These are phyloP conservation scores for Prunus mongolica DNA, from an alignment of 306 rosid genomes.

Conservation along the genomic window DNA sequence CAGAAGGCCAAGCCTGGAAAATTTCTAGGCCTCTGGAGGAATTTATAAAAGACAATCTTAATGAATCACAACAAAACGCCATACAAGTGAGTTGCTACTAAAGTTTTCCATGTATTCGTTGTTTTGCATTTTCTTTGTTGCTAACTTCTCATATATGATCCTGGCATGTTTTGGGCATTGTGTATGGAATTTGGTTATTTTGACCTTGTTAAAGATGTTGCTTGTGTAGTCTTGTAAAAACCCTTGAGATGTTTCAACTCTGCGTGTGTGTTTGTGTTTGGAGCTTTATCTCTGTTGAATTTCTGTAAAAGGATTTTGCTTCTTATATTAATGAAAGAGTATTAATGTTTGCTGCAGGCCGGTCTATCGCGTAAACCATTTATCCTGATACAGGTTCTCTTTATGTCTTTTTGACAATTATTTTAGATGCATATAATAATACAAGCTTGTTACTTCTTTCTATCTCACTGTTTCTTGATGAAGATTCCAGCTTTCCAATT, in stretches of 20 bases:
- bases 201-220: not conserved
- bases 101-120: not conserved
- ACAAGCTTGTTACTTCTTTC: conserved; percentile 5
- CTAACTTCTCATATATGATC: not conserved
- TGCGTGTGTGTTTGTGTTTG: not conserved
- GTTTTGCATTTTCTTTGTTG: not conserved
- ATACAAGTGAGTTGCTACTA: conserved; percentile 52
- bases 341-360: conserved; percentile 58
- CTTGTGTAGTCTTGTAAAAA: not conserved
- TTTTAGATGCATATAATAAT: not conserved
- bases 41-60: conserved; percentile 61
- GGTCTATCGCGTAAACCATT: conserved; percentile 87
- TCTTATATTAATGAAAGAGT: conserved; percentile 14
- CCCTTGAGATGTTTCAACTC: not conserved
- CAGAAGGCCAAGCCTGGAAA: conserved; percentile 66
- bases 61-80: conserved; percentile 78
- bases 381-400: conserved; percentile 83
- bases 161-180: not conserved
- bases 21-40: conserved; percentile 63
- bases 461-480: conserved; percentile 2
- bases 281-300: not conserved
- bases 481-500: not conserved
- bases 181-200: not conserved
- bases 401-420: conserved; percentile 5
- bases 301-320: not conserved